Evolutionary conservation across 306 rosid species (phyloP), one percentile per base, ranked within the genome.

Genomic region (Lathyrus aphaca): DNA sequence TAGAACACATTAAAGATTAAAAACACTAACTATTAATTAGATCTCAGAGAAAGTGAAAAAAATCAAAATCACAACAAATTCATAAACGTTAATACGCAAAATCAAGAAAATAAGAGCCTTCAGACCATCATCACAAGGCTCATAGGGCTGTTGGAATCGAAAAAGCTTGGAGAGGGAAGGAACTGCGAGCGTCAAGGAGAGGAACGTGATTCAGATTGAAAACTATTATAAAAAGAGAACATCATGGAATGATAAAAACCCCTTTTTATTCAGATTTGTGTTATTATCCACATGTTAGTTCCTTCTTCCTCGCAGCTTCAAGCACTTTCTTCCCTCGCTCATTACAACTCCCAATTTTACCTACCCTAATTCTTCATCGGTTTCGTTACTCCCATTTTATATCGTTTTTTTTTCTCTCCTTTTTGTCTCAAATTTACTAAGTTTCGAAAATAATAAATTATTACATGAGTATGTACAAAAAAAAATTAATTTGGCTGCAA

Each of bases 121-220:
- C 81, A 77, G 81, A 53, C 53, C 0, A 53, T 42, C 76, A 77
- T 77, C 81, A 77, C 42, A 15, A 77, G 81, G 81, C 8, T 14
- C 4, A 10, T 5, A 43, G 67, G 81, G 81, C 11, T 8, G 3
- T 2, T 1, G 80, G 39, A 73, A 2, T n/a, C 2, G 71, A 23
- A 3, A 68, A 66, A 0, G 57, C 10, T 3, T 14, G 6, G 15
- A 7, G 23, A 29, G 25, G 12, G 66, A 17, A 19, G 37, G 59
- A 19, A 69, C 30, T 0, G 71, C 81, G 76, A 77, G 76, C 81
- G 43, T 6, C 60, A 17, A 62, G 66, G 4, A 25, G 38, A 42
- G 67, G 25, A 54, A 53, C 51, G 2, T 40, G 60, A 63, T 77
- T 77, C 81, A 77, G 76, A 77, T 77, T 77, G 81, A 77, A 77